These are phyloP conservation scores for Leccinum uliginosum DNA, from an alignment of 768 basidiomycete species.

Conservation along the genomic window DNA sequence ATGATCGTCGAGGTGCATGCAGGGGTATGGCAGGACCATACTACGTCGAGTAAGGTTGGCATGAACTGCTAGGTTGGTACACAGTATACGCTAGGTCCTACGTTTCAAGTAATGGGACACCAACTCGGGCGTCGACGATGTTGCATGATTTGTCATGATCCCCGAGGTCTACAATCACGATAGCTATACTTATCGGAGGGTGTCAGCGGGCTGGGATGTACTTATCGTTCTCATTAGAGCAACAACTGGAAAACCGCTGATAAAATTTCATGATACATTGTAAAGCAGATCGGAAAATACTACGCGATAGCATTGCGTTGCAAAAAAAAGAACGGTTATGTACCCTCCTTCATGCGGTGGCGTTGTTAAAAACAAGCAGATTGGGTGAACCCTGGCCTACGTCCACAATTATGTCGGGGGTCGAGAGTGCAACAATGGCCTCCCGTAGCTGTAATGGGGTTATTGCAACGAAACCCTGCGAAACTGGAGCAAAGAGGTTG, in stretches of 20 bases:
- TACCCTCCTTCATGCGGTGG: constrained; percentile 34
- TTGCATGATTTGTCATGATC: neutral
- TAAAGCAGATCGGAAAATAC: neutral
- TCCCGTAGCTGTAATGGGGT: constrained; percentile 74
- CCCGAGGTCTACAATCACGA: no score
- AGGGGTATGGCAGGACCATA: neutral
- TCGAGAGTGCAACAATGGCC: constrained; percentile 62
- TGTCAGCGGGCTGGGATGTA: neutral
- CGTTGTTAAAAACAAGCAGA: constrained; percentile 79
- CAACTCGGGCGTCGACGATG: neutral
- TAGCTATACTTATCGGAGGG: no score
- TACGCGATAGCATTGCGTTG: constrained; percentile 3
- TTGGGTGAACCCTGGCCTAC: constrained; percentile 56
- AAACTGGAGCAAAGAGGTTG: constrained; percentile 39
- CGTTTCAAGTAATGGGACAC: neutral
- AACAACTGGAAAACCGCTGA: neutral
- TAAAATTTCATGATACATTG: neutral
- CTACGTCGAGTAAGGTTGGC: neutral
- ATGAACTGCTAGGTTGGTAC: neutral
- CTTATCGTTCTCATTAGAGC: neutral
- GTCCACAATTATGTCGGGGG: constrained; percentile 42
- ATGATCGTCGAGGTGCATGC: constrained; percentile 10
- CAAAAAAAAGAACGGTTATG: neutral
- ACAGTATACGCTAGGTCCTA: neutral
- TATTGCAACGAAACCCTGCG: constrained; percentile 41